Base-by-base conservation (phyloP, 208 protist genomes). In the Acanthamoeba rhysodes region DNA sequence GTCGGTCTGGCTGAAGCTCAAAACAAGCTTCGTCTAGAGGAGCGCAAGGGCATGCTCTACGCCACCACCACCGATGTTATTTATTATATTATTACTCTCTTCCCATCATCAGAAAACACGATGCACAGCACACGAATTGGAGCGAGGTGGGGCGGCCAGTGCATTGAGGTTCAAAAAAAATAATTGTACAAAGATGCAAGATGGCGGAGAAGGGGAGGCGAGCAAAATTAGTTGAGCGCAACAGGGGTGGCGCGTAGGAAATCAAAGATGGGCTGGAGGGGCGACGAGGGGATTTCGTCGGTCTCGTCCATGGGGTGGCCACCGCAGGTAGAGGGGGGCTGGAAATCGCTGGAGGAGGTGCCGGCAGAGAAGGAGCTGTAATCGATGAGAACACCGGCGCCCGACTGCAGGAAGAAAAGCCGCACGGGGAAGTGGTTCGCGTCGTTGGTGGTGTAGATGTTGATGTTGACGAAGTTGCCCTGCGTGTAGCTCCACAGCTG, bases 1-100 rank as follows among this genome's bases (percentile, higher is more conserved):
- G 45, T 78, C 87, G 59, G 66, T 93, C 6, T 93, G 66, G 66
- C 78, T 64, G 41, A 87, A 87, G 50, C 78, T 87, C 48, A 87
- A 87, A 32, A 62, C 78, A 6, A 87, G 50, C 50, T 87, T 87
- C 50, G 78, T 87, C 29, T 87, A 64, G 27, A n/a, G 1, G 8
- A 7, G 2, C 37, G 32, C 27, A 68, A n/a, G 59, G 8, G 62
- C 20, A 4, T 20, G 7, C 62, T n/a, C 59, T 66, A 20, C 64
- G n/a, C 8, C 0, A 0, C 64, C 24, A 34, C 29, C 8, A 20
- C 16, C 50, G 16, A 72, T 72, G 64, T 72, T 72, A 72, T 72
- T 72, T 72, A 72, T 72, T 72, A 64, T 64, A 64, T n/a, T 64
- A 64, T 24, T 62, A 62, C 57, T 4, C 53, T 10, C 53, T 10